Evolutionary conservation across 495 filamentous ascomycete species (phyloP), one percentile per base, ranked within the genome.

Genomic region (Aspergillus heteromorphus): DNA sequence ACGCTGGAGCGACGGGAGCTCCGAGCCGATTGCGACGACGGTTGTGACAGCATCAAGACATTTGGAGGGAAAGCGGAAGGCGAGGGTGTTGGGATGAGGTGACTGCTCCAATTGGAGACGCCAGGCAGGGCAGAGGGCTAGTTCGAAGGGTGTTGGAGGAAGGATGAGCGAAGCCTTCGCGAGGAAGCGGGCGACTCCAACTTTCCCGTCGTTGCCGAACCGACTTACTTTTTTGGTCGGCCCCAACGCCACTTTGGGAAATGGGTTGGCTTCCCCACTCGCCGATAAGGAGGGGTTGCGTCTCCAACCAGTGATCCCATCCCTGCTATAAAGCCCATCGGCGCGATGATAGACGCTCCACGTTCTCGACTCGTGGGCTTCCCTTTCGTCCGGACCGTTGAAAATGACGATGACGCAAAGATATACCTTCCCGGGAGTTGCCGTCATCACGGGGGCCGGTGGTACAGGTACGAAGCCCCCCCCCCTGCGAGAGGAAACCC

Each of bases 1-100:
- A 60, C 59, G 30, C 54, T 62, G 21, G 58, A 57, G 42, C 59
- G 62, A 51, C 71, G 71, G 38, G 49, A 27, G 45, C 48, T 51
- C 42, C 61, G 52, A 18, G 57, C 40, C 43, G 51, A 47, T 58
- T 65, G 67, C 49, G 65, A 64, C 19, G 69, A 63, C 7, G 41
- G 10, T 56, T 69, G 70, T 40, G 70, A 67, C 61, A 65, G 57
- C 66, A 71, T 71, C 55, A 61, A 63, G 59, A 55, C 58, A 61
- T 64, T 55, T 58, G 55, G 61, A 58, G 59, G 51, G 23, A 20
- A 45, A 36, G 11, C 3, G 13, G 30, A 19, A 53, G 8, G 10
- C 6, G 25, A 34, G 9, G 14, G 10, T 4, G 40, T 40, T 50
- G n/a, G 29, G 16, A 29, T 20, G 16, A n/a, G 6, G 29, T 23